Percentiles rank a stretch among this genome's conserved stretches.
Evolutionary conservation across 192 early-diverging fungal genomes (phyloP).

Genomic region (Rhizoclosmatium sp.): DNA sequence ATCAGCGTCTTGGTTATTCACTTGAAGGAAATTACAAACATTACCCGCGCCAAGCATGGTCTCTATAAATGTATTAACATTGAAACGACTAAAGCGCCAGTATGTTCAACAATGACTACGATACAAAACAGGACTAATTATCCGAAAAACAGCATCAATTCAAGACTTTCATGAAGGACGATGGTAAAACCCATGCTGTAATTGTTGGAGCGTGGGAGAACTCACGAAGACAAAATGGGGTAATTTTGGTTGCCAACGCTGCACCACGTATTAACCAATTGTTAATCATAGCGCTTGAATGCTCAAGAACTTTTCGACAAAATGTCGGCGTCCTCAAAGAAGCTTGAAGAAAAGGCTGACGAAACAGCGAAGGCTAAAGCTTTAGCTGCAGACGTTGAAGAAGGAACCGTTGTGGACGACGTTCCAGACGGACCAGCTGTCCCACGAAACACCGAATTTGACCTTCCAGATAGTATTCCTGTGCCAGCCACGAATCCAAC

Average conservation of each 20-base stretch:
- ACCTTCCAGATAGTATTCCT: constrained; percentile 55
- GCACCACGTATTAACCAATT: neutral
- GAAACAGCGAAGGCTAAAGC: neutral
- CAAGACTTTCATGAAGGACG: constrained; percentile 53
- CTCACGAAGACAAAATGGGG: constrained; percentile 23
- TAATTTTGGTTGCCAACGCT: neutral
- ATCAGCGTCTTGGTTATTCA: constrained; percentile 58
- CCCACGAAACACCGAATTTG: constrained; percentile 42
- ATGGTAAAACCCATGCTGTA: constrained; percentile 26
- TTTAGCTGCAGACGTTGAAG: neutral
- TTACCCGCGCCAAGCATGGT: constrained; percentile 38
- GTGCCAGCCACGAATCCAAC: constrained; percentile 55
- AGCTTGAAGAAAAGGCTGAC: constrained; percentile 38
- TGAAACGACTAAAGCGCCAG: constrained; percentile 29
- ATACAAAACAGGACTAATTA: neutral
- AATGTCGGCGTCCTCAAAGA: constrained; percentile 5
- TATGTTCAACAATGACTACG: neutral
- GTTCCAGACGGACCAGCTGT: neutral
- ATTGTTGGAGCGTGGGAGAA: constrained; percentile 47
- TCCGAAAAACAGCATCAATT: constrained; percentile 40
- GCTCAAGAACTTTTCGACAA: constrained; percentile 50
- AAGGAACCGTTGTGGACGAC: constrained; percentile 2
- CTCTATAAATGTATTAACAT: constrained; percentile 47
- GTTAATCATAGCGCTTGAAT: constrained; percentile 14
- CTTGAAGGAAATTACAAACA: constrained; percentile 48